Evolutionary conservation across 2,329 filamentous ascomycete genomes (phyloP), one percentile per base, ranked within the genome.

Genomic region (Colletotrichum melonis): DNA sequence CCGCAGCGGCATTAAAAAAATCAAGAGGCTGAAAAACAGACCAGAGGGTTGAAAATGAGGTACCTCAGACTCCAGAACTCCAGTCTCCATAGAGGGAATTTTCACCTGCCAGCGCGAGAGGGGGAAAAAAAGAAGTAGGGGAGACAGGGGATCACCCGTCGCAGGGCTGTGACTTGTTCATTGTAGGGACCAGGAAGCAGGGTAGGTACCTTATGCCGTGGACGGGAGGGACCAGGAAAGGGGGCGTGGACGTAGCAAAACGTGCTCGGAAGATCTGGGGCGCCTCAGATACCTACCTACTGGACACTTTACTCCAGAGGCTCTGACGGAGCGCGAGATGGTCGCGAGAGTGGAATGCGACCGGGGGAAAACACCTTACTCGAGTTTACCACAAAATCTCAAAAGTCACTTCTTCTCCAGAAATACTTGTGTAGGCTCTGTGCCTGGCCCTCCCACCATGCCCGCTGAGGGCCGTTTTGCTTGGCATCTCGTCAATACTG

Each of bases 181-280:
- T 28, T 49, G 42, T 49, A 49, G 42, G 42, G 42, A 49, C 42
- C 19, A 19, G 42, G 42, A 49, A 49, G 42, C 42, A 49, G 42
- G 42, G 42, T 4, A 49, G 42, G 42, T 49, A 49, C 42, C 16
- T 49, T n/a, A 8, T n/a, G 42, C 42, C 4, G 16, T 22, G 6
- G 16, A 22, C 19, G 42, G 19, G 42, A 49, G 7, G 30, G 6
- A 19, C 38, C 16, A 42, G 4, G 11, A 42, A 19, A n/a, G n/a
- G 24, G 67, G 72, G 72, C 19, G 72, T 74, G 69, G 28, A 54
- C 12, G 5, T 74, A 74, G 72, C 42, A 68, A 60, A 74, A 72
- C 69, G 69, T 74, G 72, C 63, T 59, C 63, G 16, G n/a, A 56
- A 70, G 60, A 73, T 66, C 67, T 62, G 67, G 71, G 67, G 62